These are phyloP conservation scores for Colletotrichum tamarilloi DNA, from an alignment of 2,329 filamentous ascomycete genomes.

Conservation along the genomic window DNA sequence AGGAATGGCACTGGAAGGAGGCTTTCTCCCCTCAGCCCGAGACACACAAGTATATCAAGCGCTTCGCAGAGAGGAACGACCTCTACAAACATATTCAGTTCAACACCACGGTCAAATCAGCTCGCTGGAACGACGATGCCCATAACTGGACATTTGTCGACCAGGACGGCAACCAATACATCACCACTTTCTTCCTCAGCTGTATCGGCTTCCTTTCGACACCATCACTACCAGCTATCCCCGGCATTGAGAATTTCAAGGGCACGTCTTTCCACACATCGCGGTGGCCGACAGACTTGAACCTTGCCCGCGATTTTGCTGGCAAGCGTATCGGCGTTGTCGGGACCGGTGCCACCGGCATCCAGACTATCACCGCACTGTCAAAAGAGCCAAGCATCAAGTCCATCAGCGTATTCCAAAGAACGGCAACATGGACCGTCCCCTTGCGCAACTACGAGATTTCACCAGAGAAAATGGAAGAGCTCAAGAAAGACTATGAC, in stretches of 20 bases:
- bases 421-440: constrained; percentile 51
- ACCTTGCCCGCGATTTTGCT: constrained; percentile 28
- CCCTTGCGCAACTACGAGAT: constrained; percentile 49
- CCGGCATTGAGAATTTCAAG: constrained; percentile 37
- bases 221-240: constrained; percentile 47
- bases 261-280: constrained; percentile 37
- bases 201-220: constrained; percentile 41
- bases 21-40: constrained; percentile 18
- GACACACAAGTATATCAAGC: constrained; percentile 9
- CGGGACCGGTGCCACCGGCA: constrained; percentile 46
- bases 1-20: constrained; percentile 25
- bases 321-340: constrained; percentile 41
- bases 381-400: constrained; percentile 42
- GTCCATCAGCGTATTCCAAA: constrained; percentile 46
- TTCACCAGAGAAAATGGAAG: constrained; percentile 50
- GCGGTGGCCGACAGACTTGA: constrained; percentile 32
- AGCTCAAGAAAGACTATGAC: constrained; percentile 46
- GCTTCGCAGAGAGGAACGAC: neutral
- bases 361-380: constrained; percentile 44
- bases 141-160: constrained; percentile 5
- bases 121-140: neutral
- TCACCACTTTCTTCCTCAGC: constrained; percentile 4
- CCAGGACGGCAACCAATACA: constrained; percentile 11
- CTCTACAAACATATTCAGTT: neutral
- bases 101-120: constrained; percentile 3